phyloP scores from a whole-genome alignment of 495 filamentous ascomycete species.

The Trichoderma gamsii region DNA sequence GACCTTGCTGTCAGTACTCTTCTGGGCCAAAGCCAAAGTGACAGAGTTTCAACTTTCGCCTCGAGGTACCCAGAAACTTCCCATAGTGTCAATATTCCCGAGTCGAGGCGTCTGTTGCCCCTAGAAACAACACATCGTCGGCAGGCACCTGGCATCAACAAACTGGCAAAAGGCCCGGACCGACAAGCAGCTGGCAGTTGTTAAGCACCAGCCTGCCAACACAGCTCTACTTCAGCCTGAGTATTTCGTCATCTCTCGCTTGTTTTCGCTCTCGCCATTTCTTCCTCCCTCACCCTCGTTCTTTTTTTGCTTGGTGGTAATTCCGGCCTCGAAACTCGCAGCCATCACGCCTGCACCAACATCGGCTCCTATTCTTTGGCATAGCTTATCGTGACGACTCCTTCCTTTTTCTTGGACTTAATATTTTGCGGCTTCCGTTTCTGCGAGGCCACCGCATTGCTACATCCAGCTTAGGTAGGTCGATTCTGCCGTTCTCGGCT shows the following conservation, averaged over 20 bases:
- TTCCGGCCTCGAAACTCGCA: neutral
- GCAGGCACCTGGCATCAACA: conserved; percentile 1
- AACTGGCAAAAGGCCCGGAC: neutral
- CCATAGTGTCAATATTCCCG: neutral
- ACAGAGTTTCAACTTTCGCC: too few species aligned
- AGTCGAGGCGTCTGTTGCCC: neutral
- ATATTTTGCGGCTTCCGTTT: neutral
- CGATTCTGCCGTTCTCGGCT: conserved; percentile 1
- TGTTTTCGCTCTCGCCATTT: neutral
- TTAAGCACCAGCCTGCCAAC: neutral
- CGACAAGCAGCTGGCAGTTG: neutral
- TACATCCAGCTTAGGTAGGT: conserved; percentile 1
- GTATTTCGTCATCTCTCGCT: conserved; percentile 14
- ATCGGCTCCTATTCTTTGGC: neutral
- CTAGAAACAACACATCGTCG: neutral
- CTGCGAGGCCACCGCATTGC: neutral
- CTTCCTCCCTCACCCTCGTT: neutral
- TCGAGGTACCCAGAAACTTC: too few species aligned
- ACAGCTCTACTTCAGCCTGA: neutral
- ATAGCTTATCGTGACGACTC: neutral
- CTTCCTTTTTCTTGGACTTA: neutral
- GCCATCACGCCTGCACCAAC: conserved; percentile 3
- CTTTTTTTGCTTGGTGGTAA: neutral
- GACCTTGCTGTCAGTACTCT: too few species aligned
- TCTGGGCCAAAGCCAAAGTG: too few species aligned